These are phyloP conservation scores for Populus hybrid DNA, from an alignment of 441 rosid species.

Conservation along the genomic window DNA sequence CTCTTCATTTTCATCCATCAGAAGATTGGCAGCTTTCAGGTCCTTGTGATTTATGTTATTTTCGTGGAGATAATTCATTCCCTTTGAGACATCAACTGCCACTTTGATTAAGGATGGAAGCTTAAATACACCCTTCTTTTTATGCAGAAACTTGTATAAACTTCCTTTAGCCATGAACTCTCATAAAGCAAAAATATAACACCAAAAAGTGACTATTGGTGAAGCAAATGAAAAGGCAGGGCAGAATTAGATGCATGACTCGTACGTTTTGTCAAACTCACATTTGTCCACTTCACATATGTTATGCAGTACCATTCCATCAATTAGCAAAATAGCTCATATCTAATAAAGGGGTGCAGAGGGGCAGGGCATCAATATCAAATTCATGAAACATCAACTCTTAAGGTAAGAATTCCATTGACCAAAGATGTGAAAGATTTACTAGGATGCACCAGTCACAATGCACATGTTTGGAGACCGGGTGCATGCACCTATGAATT, in stretches of 20 bases:
- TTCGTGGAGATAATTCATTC: no score
- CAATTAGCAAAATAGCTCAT: background rate
- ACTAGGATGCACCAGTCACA: constrained; percentile 59
- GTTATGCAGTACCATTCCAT: background rate
- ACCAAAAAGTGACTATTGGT: constrained; percentile 17
- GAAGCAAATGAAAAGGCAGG: no score
- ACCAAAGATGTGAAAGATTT: background rate
- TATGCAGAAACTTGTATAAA: constrained; percentile 80
- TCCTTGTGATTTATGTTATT: no score
- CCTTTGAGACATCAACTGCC: no score
- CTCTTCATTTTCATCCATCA: no score
- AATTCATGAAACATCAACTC: background rate
- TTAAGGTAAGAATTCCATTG: background rate
- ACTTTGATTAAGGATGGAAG: constrained; percentile 49
- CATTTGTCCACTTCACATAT: background rate
- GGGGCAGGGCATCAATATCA: background rate
- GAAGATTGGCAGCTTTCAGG: no score
- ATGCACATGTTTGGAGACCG: constrained; percentile 81
- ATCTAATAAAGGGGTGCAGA: background rate
- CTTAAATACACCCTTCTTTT: constrained; percentile 73
- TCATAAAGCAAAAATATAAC: constrained; percentile 29
- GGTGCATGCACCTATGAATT: constrained; percentile 94
- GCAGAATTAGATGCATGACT: no score
- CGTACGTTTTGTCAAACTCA: background rate
- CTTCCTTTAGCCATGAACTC: constrained; percentile 94